Base-by-base conservation (phyloP, 495 filamentous ascomycete genomes). In the Penicillium desertorum region DNA sequence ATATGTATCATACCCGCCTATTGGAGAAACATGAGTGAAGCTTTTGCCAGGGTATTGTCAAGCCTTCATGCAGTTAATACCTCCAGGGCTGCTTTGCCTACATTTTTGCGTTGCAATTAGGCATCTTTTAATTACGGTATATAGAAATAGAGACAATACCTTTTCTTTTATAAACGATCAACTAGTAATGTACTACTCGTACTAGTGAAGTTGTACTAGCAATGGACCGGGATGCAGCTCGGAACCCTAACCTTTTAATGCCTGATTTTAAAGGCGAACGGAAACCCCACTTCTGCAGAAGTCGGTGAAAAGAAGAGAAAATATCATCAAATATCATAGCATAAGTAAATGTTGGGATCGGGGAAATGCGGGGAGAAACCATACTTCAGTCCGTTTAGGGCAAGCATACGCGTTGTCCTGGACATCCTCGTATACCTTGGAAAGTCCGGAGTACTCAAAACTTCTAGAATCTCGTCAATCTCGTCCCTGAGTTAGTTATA, bases 391-490 rank as follows among this genome's bases (percentile, higher is more conserved):
- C 60, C 61, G 11, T 54, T 60, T 59, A 27, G 54, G 65, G 65
- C 47, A 68, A 63, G 39, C 60, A 52, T 56, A 68, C 58, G 60
- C 65, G 65, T 65, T 27, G 36, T 39, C 36, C 36, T 16, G 5
- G 34, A 37, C 34, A 39, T 39, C 36, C n/a, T 16, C 30, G 30
- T 34, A 34, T 34, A 11, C 11, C 11, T 34, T 10, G 30, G 4
- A 10, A 10, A 14, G 30, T 39, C n/a, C 36, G n/a, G 36, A 39
- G 36, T 39, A 39, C 36, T 36, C 30, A 14, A 43, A 54, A 55
- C 58, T 66, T 63, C 60, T 58, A 63, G 60, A 66, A 66, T 44
- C 45, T 51, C 43, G 58, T 66, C 59, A 66, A 66, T 44, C 45
- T 51, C 43, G 58, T 66, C 59, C 57, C 66, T 62, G 61, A 48